Evolutionary conservation across 2,329 filamentous ascomycete genomes (phyloP), one percentile per base, ranked within the genome.

Genomic region (Aphanocladium album): DNA sequence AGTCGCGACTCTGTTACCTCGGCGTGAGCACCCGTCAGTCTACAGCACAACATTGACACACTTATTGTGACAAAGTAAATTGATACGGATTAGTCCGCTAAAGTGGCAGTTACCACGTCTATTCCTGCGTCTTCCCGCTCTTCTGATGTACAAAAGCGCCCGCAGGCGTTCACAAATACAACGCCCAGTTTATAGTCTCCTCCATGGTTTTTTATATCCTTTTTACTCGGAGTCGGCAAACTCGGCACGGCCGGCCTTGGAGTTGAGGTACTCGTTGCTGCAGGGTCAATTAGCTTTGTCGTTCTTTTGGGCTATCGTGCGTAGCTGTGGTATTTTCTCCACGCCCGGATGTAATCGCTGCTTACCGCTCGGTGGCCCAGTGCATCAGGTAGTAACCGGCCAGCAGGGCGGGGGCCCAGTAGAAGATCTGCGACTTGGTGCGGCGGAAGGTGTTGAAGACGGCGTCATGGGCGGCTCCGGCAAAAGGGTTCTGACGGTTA

Each of bases 361-460:
- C 39, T 79, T 84, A 98, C 95, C 87, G 86, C 79, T 96, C 88
- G 71, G 85, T 88, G 67, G 95, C 93, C 95, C 95, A 99, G 74
- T 89, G 79, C 88, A 98, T 90, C 67, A 86, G 73, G 73, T 87
- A 86, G 81, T 98, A 99, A 67, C 84, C 92, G 67, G 82, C 76
- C 65, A 95, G 70, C 68, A 96, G 79, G 43, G 93, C 89, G 62
- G 95, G 90, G 27, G 88, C 83, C 77, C 93, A 87, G 84, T 93
- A 99, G 69, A 98, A 86, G 68, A 96, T 86, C 83, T 98, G 95
- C 69, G 83, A 77, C 75, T 87, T 88, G 79, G 89, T 90, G 71
- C 95, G 87, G 77, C 95, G 88, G 84, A 89, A 96, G 70, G 86
- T 88, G 85, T 99, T 99, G 88, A 98, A 98, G 81, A 98, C 79